phyloP scores from a whole-genome alignment of 305 asterid genomes.

The Fraxinus sp. region DNA sequence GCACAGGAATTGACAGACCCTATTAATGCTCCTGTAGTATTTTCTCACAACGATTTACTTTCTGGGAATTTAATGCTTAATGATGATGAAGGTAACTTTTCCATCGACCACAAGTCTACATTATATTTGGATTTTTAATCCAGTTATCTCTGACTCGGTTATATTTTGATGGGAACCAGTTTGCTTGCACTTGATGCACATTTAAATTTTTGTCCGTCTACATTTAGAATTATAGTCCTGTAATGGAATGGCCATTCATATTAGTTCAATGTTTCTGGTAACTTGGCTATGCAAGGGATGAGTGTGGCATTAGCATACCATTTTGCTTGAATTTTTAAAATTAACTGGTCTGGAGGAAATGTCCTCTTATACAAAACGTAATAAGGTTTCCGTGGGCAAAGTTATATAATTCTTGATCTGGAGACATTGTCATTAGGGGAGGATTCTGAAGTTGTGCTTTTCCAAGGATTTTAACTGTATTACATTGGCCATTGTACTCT shows the following conservation, averaged over 20 bases:
- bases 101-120: background rate
- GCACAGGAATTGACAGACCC: slow-evolving; percentile 76
- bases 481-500: background rate
- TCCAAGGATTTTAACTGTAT: background rate
- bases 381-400: background rate
- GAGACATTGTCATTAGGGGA: background rate
- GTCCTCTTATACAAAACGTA: background rate
- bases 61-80: slow-evolving; percentile 90
- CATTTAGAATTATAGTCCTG: background rate
- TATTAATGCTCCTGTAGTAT: slow-evolving; percentile 69
- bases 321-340: background rate
- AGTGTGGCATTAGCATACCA: background rate
- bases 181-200: background rate
- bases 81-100: slow-evolving; percentile 71
- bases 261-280: background rate
- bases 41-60: slow-evolving; percentile 81
- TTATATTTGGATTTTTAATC: slow-evolving; percentile 1
- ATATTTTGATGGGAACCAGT: background rate
- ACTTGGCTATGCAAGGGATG: background rate
- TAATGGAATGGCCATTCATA: slow-evolving; percentile 1
- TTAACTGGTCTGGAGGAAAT: background rate
- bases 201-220: background rate
- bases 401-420: background rate
- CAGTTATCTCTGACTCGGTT: background rate
- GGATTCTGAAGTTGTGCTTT: background rate